These are phyloP conservation scores for Talaromyces ruber DNA, from an alignment of 495 filamentous ascomycete species.

Conservation along the genomic window DNA sequence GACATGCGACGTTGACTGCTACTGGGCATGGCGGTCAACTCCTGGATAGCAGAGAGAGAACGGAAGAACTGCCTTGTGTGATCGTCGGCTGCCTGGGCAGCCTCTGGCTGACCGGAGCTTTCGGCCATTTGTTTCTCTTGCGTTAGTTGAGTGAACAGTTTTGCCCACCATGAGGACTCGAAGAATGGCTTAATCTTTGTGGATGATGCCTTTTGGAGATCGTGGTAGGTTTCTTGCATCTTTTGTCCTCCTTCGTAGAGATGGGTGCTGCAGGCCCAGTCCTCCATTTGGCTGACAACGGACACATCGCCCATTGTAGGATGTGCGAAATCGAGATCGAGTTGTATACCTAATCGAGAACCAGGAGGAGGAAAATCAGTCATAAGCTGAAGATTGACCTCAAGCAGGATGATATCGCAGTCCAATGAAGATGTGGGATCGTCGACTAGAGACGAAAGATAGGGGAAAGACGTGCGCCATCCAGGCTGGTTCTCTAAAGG, in stretches of 20 bases:
- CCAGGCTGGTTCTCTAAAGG: slow-evolving; percentile 31
- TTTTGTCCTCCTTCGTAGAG: slow-evolving; percentile 35
- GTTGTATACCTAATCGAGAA: slow-evolving; percentile 34
- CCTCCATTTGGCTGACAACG: slow-evolving; percentile 33
- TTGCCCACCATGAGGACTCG: slow-evolving; percentile 42
- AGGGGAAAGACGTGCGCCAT: slow-evolving; percentile 40
- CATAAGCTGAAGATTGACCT: slow-evolving; percentile 40
- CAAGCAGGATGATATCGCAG: slow-evolving; percentile 41
- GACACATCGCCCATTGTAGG: slow-evolving; percentile 26
- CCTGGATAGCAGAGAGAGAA: slow-evolving; percentile 41
- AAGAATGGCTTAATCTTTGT: slow-evolving; percentile 39
- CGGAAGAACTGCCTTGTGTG: slow-evolving; percentile 29
- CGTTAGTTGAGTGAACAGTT: slow-evolving; percentile 33
- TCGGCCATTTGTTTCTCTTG: slow-evolving; percentile 30
- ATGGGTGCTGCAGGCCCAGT: slow-evolving; percentile 39
- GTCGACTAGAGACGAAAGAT: slow-evolving; percentile 28
- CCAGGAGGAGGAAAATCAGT: slow-evolving; percentile 31
- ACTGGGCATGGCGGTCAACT: slow-evolving; percentile 31
- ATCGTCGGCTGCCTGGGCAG: slow-evolving; percentile 26
- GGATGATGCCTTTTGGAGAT: slow-evolving; percentile 25
- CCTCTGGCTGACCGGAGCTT: slow-evolving; percentile 24
- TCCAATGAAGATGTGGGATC: slow-evolving; percentile 25
- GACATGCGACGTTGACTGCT: slow-evolving; percentile 20
- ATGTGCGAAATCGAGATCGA: slow-evolving; percentile 35
- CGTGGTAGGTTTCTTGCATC: slow-evolving; percentile 23